These are phyloP conservation scores for Akanthomyces muscarius DNA, from an alignment of 2,329 filamentous ascomycete genomes.

Conservation along the genomic window DNA sequence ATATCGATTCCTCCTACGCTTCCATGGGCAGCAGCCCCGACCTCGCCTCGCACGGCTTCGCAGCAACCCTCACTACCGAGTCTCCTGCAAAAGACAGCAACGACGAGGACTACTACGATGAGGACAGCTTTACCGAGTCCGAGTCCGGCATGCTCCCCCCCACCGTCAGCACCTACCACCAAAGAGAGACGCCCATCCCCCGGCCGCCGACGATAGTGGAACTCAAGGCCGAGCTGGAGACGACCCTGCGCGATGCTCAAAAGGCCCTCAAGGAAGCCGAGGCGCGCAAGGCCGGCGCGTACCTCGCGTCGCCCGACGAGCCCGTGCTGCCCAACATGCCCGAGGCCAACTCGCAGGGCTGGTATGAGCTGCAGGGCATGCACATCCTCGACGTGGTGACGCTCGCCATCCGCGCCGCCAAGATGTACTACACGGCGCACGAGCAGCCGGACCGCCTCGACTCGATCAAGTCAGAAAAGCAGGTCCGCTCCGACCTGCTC, in stretches of 20 bases:
- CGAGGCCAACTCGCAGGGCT: conserved; percentile 56
- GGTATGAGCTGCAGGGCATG: conserved; percentile 85
- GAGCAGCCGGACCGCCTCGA: conserved; percentile 81
- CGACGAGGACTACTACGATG: conserved; percentile 43
- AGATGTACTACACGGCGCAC: conserved; percentile 93
- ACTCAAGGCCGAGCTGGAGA: conserved; percentile 64
- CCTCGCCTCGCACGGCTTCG: conserved; percentile 38
- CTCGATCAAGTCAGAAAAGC: conserved; percentile 80
- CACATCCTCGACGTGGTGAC: conserved; percentile 91
- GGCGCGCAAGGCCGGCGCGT: conserved; percentile 32
- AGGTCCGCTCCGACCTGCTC: conserved; percentile 78
- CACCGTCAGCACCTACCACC: conserved; percentile 92
- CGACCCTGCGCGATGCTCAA: conserved; percentile 64
- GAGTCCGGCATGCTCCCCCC: conserved; percentile 87
- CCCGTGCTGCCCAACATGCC: conserved; percentile 36
- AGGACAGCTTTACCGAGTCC: conserved; percentile 56
- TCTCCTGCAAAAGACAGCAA: conserved; percentile 44
- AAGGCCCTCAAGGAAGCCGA: conserved; percentile 62
- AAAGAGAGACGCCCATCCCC: conserved; percentile 74
- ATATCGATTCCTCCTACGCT: conserved; percentile 57
- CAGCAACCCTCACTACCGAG: conserved; percentile 36
- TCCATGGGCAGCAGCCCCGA: conserved; percentile 59
- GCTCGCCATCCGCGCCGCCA: conserved; percentile 89
- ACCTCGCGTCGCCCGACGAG: conserved; percentile 26
- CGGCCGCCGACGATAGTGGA: conserved; percentile 80